phyloP scores from a whole-genome alignment of 257 asterid genomes.

The Solanum dulcamara region DNA sequence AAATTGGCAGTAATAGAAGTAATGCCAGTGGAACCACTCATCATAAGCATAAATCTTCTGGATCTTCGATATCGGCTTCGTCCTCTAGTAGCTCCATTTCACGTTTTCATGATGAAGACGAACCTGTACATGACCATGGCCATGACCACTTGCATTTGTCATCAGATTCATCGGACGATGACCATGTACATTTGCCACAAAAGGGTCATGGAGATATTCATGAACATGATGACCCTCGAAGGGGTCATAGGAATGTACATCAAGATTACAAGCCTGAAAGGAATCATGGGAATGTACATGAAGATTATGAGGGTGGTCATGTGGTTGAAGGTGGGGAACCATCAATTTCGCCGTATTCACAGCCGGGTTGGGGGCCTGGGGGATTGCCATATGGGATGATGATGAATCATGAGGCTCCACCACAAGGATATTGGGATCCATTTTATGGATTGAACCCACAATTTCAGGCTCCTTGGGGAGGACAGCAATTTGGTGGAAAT shows the following conservation, averaged over 20 bases:
- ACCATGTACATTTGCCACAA: neutral
- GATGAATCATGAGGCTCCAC: constrained; percentile 23
- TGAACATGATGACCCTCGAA: neutral
- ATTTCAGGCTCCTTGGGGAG: constrained; percentile 5
- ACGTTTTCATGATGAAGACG: constrained; percentile 8
- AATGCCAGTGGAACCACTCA: neutral
- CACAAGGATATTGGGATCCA: constrained; percentile 9
- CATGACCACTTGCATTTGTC: constrained; percentile 53
- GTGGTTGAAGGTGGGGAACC: neutral
- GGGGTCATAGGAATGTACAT: neutral
- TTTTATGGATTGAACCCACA: neutral
- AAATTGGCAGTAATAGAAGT: neutral
- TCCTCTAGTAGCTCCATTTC: neutral
- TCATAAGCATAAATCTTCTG: neutral
- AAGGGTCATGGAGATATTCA: neutral
- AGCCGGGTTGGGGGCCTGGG: neutral
- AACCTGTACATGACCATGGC: constrained; percentile 33
- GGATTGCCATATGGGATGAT: neutral
- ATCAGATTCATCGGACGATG: constrained; percentile 34
- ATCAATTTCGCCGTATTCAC: constrained; percentile 12
- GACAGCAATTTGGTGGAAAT: constrained; percentile 11
- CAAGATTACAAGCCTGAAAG: neutral
- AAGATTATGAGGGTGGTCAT: neutral
- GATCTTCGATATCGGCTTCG: constrained; percentile 6
- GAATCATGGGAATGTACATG: neutral